Evolutionary conservation across 192 early-diverging fungal genomes (phyloP), one percentile per base, ranked within the genome.

Genomic region (Spizellomyces sp.): DNA sequence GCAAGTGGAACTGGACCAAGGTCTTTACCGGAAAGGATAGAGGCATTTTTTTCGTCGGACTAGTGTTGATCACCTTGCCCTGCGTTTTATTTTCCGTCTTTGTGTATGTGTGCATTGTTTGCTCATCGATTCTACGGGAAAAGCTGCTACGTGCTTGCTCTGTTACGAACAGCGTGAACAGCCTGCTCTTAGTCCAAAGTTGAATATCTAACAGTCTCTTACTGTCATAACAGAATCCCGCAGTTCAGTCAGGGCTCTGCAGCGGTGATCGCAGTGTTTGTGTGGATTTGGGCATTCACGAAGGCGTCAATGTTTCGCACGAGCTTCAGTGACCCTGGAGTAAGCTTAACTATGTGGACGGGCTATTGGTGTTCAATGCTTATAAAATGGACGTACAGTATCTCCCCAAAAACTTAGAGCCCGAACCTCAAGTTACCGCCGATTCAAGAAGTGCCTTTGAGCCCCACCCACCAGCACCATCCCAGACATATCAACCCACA

Each of bases 241-340:
- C 17, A 52, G 21, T 14, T 77, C 4, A 48, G 19, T 2, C 17
- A 59, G n/a, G 47, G 55, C 8, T 71, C 62, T 9, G 19, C 48
- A 5, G 75, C 69, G 6, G 12, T 72, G 8, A 48, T 59, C 7
- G 48, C 69, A 42, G 67, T 77, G 9, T 82, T 79, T 67, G 75
- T 48, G 12, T 79, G 70, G 58, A 45, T 82, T 14, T 82, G 63
- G 71, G 58, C 65, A 6, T 10, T 69, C 0, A 74, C 78, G 8
- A 36, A 80, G 10, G 73, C 64, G 4, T 66, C 66, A 45, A 56
- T 75, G 69, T 68, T 75, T 43, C 58, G 63, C 19, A 83, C 81
- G 4, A 76, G 70, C 42, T 62, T 78, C 27, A 80, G 69, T 6
- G 81, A 83, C 70, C 81, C 81, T 21, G 78, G 81, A 46, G 79